A percentile compares a stretch with the other conserved stretches of the same genome.
Conservation (phyloP, 2,329 filamentous ascomycete genomes). For the Fusarium xylarioides region DNA sequence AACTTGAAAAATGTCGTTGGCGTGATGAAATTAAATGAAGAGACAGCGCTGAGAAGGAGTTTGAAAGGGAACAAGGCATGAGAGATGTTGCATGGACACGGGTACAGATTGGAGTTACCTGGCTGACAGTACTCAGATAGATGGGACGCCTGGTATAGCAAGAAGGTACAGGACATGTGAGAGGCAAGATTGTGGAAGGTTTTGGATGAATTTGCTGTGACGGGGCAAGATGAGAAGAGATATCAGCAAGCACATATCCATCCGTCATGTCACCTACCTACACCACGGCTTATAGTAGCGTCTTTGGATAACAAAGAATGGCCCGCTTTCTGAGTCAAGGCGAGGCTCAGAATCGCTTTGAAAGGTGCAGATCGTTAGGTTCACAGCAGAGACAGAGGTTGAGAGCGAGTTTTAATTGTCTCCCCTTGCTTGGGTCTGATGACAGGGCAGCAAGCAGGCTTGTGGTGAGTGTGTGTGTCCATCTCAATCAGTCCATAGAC, state of each 20-base stretch:
- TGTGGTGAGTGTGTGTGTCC: neutral
- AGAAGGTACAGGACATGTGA: neutral
- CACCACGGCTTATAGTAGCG: neutral
- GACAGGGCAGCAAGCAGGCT: slow-evolving; percentile 14
- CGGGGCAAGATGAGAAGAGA: neutral
- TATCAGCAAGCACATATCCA: slow-evolving; percentile 4
- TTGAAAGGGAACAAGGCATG: slow-evolving; percentile 5
- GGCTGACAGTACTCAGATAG: neutral
- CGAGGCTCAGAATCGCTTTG: neutral
- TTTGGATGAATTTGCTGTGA: neutral
- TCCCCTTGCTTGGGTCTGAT: slow-evolving; percentile 20
- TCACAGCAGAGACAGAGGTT: neutral
- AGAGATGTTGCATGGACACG: slow-evolving; percentile 5
- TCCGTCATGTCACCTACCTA: neutral
- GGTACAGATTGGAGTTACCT: slow-evolving; percentile 11
- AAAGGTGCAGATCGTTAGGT: neutral
- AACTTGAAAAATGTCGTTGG: neutral
- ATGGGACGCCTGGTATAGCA: neutral
- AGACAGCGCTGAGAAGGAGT: neutral
- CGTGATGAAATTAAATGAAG: neutral
- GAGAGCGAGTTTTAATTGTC: slow-evolving; percentile 14
- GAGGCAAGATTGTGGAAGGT: neutral
- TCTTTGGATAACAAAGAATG: neutral
- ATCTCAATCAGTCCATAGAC: neutral
- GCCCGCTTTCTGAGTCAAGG: slow-evolving; percentile 25